These are phyloP conservation scores for Hansfordia pulvinata DNA, from an alignment of 2,329 filamentous ascomycete species.

Conservation along the genomic window DNA sequence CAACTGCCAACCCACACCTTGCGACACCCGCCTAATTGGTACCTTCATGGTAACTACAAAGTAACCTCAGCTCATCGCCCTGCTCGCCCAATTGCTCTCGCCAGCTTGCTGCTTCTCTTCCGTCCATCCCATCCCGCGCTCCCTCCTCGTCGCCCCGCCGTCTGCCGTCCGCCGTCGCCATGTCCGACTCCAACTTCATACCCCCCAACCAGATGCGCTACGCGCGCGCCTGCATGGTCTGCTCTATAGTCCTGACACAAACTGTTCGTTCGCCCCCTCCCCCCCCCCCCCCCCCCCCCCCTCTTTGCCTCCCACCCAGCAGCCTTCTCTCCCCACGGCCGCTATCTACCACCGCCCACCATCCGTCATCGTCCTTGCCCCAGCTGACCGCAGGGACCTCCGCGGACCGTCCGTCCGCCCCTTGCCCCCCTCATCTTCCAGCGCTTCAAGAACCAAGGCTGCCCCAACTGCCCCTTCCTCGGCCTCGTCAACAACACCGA, in stretches of 20 bases:
- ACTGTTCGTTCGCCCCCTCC: conserved; percentile 34
- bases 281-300: conserved; percentile 4
- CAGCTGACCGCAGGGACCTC: conserved; percentile 3
- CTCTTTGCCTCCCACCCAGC: conserved; percentile 1
- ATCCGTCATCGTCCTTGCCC: no score
- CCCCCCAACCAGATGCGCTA: conserved; percentile 66
- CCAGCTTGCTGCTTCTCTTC: no score
- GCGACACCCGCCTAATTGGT: no score
- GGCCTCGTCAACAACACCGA: conserved; percentile 69
- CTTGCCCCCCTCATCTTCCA: conserved; percentile 18
- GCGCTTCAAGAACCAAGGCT: conserved; percentile 79
- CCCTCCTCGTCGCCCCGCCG: no score
- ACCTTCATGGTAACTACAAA: no score
- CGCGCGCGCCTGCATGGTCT: conserved; percentile 96
- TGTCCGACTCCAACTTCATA: conserved; percentile 52
- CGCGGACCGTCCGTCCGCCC: no score
- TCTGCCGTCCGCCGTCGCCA: conserved; percentile 10
- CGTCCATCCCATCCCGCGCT: no score
- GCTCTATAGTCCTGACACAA: conserved; percentile 81
- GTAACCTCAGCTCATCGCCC: no score
- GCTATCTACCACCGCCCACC: conserved; percentile 2
- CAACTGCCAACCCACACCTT: no score
- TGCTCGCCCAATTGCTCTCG: conserved; percentile 1
- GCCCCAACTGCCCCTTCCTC: conserved; percentile 93
- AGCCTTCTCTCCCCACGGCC: conserved; percentile 4